These are phyloP conservation scores for Houttuynia cordata DNA, from an alignment of 164 flowering plant species.

Conservation along the genomic window DNA sequence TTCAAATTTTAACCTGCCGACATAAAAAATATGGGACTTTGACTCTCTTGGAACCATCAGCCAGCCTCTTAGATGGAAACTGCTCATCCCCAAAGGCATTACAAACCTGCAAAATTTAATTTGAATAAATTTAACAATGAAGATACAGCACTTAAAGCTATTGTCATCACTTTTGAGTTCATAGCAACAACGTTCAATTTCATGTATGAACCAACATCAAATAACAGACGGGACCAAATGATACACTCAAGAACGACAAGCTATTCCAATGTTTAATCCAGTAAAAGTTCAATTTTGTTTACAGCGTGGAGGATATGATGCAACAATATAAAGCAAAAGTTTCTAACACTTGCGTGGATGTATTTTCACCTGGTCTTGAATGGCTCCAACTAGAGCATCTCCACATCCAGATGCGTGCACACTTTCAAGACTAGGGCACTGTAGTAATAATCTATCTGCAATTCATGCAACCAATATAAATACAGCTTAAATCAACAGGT, in stretches of 20 bases:
- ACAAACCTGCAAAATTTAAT: constrained; percentile 28
- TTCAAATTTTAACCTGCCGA: constrained; percentile 28
- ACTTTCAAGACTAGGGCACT: constrained; percentile 66
- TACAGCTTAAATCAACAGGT: neutral
- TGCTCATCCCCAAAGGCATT: constrained; percentile 24
- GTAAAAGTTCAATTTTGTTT: neutral
- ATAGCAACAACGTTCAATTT: neutral
- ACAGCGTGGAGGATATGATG: neutral
- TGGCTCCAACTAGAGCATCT: constrained; percentile 38
- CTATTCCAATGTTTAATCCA: neutral
- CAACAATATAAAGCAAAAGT: neutral
- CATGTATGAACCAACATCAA: neutral
- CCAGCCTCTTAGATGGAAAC: constrained; percentile 45
- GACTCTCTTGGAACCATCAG: constrained; percentile 86
- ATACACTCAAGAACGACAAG: neutral
- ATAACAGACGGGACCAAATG: neutral
- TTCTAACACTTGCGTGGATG: neutral
- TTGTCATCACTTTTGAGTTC: no score
- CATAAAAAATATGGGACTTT: constrained; percentile 38
- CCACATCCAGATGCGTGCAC: constrained; percentile 87
- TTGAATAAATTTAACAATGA: neutral
- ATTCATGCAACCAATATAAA: neutral
- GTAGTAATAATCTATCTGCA: constrained; percentile 64
- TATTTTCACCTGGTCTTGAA: constrained; percentile 49
- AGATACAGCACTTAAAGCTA: neutral